Evolutionary conservation across 441 rosid genomes (phyloP).

Genomic region (Brassica hybrid): DNA sequence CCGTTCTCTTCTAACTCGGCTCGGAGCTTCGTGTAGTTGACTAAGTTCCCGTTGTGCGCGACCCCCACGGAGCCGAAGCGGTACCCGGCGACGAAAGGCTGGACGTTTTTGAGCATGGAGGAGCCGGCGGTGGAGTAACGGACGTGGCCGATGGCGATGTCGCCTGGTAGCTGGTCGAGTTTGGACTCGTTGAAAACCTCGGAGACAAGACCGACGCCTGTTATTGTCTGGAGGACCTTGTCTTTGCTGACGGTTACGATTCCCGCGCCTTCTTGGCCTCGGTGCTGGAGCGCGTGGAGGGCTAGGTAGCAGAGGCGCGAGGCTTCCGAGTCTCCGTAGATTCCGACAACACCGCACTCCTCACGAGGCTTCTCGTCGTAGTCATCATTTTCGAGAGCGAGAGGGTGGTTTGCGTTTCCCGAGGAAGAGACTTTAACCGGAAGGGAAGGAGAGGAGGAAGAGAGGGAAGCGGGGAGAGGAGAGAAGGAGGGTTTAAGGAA

Average conservation of each 20-base stretch:
- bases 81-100: conserved; percentile 92
- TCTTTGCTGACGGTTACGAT: conserved; percentile 78
- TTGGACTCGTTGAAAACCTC: conserved; percentile 83
- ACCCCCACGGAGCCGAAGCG: conserved; percentile 84
- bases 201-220: conserved; percentile 93
- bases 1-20: conserved; percentile 74
- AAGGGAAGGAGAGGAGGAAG: conserved; percentile 19
- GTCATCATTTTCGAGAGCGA: conserved; percentile 17
- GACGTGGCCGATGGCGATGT: conserved; percentile 82
- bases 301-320: conserved; percentile 89
- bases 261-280: conserved; percentile 99
- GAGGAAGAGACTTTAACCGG: conserved; percentile 43
- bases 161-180: conserved; percentile 80
- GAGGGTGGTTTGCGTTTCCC: conserved; percentile 47
- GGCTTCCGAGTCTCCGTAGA: conserved; percentile 90
- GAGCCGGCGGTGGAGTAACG: conserved; percentile 88
- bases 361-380: conserved; percentile 84
- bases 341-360: conserved; percentile 97
- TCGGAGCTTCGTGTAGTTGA: conserved; percentile 63
- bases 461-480: conserved; percentile 3
- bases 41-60: conserved; percentile 85
- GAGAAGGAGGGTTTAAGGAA: conserved; percentile 38
- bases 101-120: conserved; percentile 88
- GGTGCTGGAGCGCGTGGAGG: conserved; percentile 92
- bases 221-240: conserved; percentile 75